These are phyloP conservation scores for Amauroascus niger DNA, from an alignment of 2,329 filamentous ascomycete genomes.

Conservation along the genomic window DNA sequence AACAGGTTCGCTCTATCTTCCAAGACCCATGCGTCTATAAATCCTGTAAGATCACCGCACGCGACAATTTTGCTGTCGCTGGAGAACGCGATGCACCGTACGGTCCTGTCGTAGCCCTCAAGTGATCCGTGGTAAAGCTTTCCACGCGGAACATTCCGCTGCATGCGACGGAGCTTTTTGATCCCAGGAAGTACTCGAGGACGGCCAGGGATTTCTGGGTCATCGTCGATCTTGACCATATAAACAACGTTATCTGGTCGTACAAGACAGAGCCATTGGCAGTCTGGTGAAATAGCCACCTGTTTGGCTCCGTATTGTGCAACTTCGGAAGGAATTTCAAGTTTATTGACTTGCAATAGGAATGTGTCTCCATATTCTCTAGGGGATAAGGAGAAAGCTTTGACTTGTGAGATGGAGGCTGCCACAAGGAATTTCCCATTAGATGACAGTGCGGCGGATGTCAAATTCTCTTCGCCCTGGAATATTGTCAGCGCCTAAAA, in stretches of 20 bases:
- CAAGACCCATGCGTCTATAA: conserved; percentile 76
- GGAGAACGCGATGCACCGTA: conserved; percentile 69
- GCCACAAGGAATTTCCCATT: conserved; percentile 68
- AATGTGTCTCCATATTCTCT: conserved; percentile 44
- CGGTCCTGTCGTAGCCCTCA: conserved; percentile 64
- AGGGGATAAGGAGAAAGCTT: conserved; percentile 61
- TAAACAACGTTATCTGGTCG: conserved; percentile 52
- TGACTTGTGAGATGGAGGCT: conserved; percentile 63
- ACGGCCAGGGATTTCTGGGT: conserved; percentile 34
- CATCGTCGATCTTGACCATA: conserved; percentile 41
- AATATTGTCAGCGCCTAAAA: conserved; percentile 32
- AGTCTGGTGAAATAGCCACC: conserved; percentile 45
- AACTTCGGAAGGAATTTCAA: conserved; percentile 53
- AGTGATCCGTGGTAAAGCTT: conserved; percentile 55
- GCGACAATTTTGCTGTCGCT: conserved; percentile 70
- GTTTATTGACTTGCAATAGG: conserved; percentile 59
- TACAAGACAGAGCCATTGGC: conserved; percentile 41
- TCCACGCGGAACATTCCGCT: conserved; percentile 29
- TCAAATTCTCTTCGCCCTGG: conserved; percentile 70
- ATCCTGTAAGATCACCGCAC: conserved; percentile 70
- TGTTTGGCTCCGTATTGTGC: conserved; percentile 56
- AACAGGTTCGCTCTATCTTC: conserved; percentile 44
- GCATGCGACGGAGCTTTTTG: conserved; percentile 32
- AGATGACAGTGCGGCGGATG: conserved; percentile 59
- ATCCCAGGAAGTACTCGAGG: conserved; percentile 39